A percentile compares a stretch with the other conserved stretches of the same genome.
These are phyloP conservation scores for Didymella pinodella DNA, from an alignment of 2,329 filamentous ascomycete genomes.

Conservation along the genomic window DNA sequence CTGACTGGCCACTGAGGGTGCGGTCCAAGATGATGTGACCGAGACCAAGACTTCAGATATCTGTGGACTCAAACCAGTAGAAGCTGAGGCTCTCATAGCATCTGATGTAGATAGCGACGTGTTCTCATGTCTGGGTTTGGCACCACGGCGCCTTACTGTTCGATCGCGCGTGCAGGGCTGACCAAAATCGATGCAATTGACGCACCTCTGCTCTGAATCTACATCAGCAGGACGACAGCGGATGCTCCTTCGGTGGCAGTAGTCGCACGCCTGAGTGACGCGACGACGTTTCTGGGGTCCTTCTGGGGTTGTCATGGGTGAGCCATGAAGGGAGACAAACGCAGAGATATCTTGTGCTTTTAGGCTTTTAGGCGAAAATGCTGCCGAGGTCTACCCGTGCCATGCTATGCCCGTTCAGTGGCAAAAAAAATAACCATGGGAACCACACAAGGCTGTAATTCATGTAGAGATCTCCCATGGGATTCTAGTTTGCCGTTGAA, in stretches of 20 bases:
- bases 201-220: slow-evolving; percentile 2
- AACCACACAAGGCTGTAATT: neutral
- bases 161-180: slow-evolving; percentile 19
- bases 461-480: neutral
- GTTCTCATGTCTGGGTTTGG: neutral
- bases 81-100: neutral
- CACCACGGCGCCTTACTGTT: slow-evolving; percentile 10
- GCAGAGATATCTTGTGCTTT: neutral
- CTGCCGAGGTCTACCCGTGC: neutral
- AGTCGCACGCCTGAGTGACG: slow-evolving; percentile 48
- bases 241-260: slow-evolving; percentile 60
- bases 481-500: neutral
- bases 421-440: neutral
- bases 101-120: neutral
- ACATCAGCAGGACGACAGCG: slow-evolving; percentile 49
- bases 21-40: neutral
- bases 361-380: neutral
- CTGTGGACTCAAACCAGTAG: neutral
- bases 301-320: neutral
- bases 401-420: neutral
- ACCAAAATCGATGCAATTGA: slow-evolving; percentile 19
- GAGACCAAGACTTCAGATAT: neutral
- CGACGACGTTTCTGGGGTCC: neutral
- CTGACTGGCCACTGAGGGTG: neutral
- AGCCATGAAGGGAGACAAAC: neutral